Percentiles rank a stretch among this genome's conserved stretches.
These are phyloP conservation scores for Huntiella moniliformis DNA, from an alignment of 2,329 filamentous ascomycete genomes.

Conservation along the genomic window DNA sequence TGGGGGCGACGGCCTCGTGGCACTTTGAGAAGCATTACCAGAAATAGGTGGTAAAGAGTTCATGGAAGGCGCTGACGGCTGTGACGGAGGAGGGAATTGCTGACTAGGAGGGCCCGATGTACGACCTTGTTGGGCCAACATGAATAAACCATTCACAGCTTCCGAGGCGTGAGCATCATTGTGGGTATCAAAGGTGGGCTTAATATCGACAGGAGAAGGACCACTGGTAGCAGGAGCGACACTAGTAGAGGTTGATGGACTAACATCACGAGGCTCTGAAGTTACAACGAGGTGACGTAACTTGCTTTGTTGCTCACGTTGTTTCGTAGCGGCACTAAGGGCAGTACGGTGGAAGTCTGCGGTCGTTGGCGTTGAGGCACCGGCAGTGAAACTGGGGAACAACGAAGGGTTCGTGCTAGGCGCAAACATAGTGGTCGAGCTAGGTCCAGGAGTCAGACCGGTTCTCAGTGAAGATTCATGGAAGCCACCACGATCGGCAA, in stretches of 20 bases:
- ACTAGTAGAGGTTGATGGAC: neutral
- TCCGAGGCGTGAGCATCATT: slow-evolving; percentile 73
- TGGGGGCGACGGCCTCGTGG: neutral
- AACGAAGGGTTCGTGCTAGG: slow-evolving; percentile 74
- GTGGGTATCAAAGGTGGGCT: slow-evolving; percentile 2
- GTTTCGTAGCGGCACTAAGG: slow-evolving; percentile 55
- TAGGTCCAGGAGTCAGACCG: slow-evolving; percentile 75
- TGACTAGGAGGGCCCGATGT: slow-evolving; percentile 26
- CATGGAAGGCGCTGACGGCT: neutral
- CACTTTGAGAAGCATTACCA: neutral
- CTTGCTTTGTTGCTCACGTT: slow-evolving; percentile 25
- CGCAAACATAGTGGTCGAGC: slow-evolving; percentile 76
- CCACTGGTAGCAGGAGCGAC: slow-evolving; percentile 27
- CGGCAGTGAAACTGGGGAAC: slow-evolving; percentile 51
- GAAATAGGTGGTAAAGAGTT: slow-evolving; percentile 1
- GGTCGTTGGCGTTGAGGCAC: slow-evolving; percentile 73
- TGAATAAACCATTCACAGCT: slow-evolving; percentile 82
- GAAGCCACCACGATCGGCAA: slow-evolving; percentile 63
- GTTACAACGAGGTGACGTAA: slow-evolving; percentile 14
- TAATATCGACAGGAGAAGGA: slow-evolving; percentile 27
- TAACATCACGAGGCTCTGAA: slow-evolving; percentile 5
- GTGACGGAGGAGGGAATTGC: slow-evolving; percentile 1
- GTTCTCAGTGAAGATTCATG: slow-evolving; percentile 90
- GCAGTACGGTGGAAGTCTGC: slow-evolving; percentile 91
- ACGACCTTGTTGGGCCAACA: slow-evolving; percentile 51